These are phyloP conservation scores for Leccinum arenicola DNA, from an alignment of 768 basidiomycete genomes.

Conservation along the genomic window DNA sequence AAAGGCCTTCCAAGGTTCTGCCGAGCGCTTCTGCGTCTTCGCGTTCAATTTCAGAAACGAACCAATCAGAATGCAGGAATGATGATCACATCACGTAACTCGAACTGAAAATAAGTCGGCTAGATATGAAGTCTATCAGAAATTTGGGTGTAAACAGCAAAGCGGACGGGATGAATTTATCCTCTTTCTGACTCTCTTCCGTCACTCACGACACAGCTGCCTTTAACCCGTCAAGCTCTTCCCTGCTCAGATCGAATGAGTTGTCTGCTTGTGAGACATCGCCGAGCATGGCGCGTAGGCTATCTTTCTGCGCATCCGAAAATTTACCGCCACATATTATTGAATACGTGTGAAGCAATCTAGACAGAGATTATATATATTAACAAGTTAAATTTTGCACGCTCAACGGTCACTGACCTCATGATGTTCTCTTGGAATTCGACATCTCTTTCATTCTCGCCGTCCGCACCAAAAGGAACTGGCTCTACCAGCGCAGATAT, in stretches of 20 bases:
- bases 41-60: constrained; percentile 8
- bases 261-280: constrained; percentile 16
- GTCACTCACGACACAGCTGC: constrained; percentile 22
- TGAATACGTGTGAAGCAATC: constrained; percentile 52
- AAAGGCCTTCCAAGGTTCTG: constrained; percentile 7
- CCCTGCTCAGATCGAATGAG: constrained; percentile 28
- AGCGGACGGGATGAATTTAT: constrained; percentile 12
- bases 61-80: constrained; percentile 18
- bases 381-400: neutral
- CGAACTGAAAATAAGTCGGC: constrained; percentile 23
- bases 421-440: constrained; percentile 67
- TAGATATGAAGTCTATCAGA: constrained; percentile 24
- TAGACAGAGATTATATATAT: constrained; percentile 17
- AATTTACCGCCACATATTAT: constrained; percentile 38
- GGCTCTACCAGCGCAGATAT: constrained; percentile 53
- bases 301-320: constrained; percentile 28
- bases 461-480: constrained; percentile 64
- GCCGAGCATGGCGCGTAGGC: constrained; percentile 28
- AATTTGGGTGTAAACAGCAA: constrained; percentile 7
- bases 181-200: constrained; percentile 9
- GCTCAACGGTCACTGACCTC: constrained; percentile 35
- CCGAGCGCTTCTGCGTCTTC: constrained; percentile 3
- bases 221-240: constrained; percentile 24
- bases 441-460: constrained; percentile 56
- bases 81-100: constrained; percentile 25